Conservation (phyloP, 1,139 yeast genomes). For the Taphrina flavorubra region DNA sequence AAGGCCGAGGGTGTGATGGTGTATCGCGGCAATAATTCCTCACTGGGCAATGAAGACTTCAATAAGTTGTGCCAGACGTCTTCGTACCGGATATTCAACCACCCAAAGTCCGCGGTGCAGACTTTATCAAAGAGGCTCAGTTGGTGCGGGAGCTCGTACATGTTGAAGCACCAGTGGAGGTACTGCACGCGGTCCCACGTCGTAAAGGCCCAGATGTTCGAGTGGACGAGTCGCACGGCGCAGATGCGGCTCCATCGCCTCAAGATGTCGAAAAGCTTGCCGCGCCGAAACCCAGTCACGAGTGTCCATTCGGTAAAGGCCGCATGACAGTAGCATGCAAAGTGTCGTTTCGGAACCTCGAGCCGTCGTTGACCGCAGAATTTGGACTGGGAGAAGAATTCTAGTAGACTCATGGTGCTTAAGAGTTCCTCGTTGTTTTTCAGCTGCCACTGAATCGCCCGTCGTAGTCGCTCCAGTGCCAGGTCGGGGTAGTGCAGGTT, state of each 20-base stretch:
- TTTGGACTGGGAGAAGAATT: not conserved
- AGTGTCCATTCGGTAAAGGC: not conserved
- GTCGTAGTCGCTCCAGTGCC: slow-evolving; percentile 4
- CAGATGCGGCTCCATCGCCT: not conserved
- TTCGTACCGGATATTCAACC: slow-evolving; percentile 1
- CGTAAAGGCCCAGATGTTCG: slow-evolving; percentile 1
- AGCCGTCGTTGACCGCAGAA: not conserved
- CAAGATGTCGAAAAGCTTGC: not conserved
- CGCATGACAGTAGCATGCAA: not conserved
- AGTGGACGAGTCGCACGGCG: not conserved
- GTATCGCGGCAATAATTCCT: not conserved
- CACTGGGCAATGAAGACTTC: not conserved
- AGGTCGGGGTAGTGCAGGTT: slow-evolving; percentile 1
- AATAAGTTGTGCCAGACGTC: not conserved
- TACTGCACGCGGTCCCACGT: slow-evolving; percentile 10
- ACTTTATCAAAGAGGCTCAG: not conserved
- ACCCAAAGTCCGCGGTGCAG: not conserved
- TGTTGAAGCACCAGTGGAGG: slow-evolving; percentile 13
- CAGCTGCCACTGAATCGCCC: slow-evolving; percentile 1
- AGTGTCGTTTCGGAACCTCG: not conserved
- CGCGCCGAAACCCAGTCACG: not conserved
- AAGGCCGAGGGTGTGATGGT: not conserved
- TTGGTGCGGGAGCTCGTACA: slow-evolving; percentile 6
- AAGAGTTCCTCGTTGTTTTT: not conserved
- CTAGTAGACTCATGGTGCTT: not conserved